Evolutionary conservation across 495 filamentous ascomycete species (phyloP).

Genomic region (Trichoderma erinaceum): DNA sequence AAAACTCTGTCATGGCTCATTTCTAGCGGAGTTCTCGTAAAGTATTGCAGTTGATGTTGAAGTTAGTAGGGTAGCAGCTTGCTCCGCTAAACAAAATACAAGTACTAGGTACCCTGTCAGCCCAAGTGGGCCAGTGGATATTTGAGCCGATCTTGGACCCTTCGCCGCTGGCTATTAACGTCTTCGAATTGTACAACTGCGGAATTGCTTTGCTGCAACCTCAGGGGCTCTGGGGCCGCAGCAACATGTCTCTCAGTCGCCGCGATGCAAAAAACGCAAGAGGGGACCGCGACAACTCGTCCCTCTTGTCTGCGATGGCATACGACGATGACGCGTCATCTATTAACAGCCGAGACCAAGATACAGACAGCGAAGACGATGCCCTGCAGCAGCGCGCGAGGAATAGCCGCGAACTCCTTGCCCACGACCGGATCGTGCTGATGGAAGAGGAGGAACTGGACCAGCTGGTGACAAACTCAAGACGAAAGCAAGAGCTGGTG

Average conservation of each 20-base stretch:
- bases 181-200: neutral
- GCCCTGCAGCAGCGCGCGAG: constrained; percentile 56
- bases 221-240: constrained; percentile 1
- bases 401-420: constrained; percentile 62
- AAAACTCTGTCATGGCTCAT: no score
- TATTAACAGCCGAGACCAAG: constrained; percentile 60
- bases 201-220: neutral
- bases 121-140: constrained; percentile 10
- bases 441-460: constrained; percentile 87
- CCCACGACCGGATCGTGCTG: constrained; percentile 69
- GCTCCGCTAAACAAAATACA: no score
- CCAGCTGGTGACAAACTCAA: constrained; percentile 55
- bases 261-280: constrained; percentile 18
- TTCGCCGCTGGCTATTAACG: neutral
- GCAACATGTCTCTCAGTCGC: neutral
- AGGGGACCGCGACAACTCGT: constrained; percentile 24
- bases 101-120: no score
- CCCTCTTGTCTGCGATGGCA: constrained; percentile 54
- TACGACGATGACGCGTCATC: constrained; percentile 66
- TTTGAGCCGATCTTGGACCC: constrained; percentile 1
- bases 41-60: no score
- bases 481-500: constrained; percentile 41
- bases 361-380: constrained; percentile 73
- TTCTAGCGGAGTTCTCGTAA: no score
- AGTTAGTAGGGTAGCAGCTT: no score